Evolutionary conservation across 208 protist genomes (phyloP).

Genomic region (Endotrypanum monterogeii): DNA sequence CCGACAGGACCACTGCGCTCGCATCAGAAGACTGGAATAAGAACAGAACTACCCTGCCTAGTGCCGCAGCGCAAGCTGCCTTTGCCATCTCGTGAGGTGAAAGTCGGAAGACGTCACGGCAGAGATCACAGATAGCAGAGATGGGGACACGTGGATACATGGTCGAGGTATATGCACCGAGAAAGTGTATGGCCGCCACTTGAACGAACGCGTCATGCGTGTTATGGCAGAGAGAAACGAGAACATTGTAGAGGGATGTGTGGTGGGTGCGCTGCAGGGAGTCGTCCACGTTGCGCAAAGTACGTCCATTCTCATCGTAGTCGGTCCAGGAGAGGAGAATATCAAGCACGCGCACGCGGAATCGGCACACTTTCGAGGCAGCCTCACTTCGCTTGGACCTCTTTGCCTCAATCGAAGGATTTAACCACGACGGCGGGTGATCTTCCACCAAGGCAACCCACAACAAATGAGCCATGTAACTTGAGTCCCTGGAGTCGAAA

Average conservation of each 20-base stretch:
- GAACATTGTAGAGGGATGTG: constrained; percentile 45
- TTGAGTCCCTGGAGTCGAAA: constrained; percentile 59
- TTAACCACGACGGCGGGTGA: constrained; percentile 7
- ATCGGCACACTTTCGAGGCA: constrained; percentile 13
- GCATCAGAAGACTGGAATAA: constrained; percentile 21
- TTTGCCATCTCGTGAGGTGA: constrained; percentile 75
- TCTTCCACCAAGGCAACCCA: constrained; percentile 16
- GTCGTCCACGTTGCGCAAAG: constrained; percentile 78
- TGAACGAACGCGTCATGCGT: constrained; percentile 46
- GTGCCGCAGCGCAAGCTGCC: constrained; percentile 69
- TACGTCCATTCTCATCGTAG: constrained; percentile 70
- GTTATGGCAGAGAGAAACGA: constrained; percentile 41
- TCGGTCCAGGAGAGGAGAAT: constrained; percentile 78
- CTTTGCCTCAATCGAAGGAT: background rate
- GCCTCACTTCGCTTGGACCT: background rate
- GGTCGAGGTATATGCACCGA: constrained; percentile 50
- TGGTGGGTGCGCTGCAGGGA: constrained; percentile 11
- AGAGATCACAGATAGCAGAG: constrained; percentile 38
- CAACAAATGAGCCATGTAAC: constrained; percentile 31
- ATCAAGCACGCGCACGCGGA: constrained; percentile 69
- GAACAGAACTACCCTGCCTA: constrained; percentile 30
- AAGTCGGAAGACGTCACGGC: constrained; percentile 76
- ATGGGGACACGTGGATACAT: constrained; percentile 66
- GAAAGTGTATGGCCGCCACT: constrained; percentile 68
- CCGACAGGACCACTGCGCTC: constrained; percentile 13